Base-by-base conservation (phyloP, 768 basidiomycete genomes). In the Crucibulum laeve region DNA sequence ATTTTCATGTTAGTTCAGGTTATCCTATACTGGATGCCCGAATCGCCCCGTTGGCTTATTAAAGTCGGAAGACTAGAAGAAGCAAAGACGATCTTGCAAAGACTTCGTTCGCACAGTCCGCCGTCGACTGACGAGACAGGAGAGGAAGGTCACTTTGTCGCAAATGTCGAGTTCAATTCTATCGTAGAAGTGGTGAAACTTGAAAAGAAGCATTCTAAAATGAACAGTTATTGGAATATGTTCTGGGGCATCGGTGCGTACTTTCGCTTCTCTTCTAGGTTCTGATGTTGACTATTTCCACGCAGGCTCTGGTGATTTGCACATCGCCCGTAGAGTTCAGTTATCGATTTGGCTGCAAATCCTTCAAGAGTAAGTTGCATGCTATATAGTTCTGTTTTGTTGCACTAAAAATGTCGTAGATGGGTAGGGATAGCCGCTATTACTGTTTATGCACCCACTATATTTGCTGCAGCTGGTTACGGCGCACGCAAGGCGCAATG, bases 341-440 rank as follows among this genome's bases (percentile, higher is more conserved):
- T 50, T 72, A 17, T 67, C 67, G 4, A 55, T 72, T 41, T 72
- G 70, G 70, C 53, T 72, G 25, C 70, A 72, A 47, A 72, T 72
- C 34, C 54, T 72, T 5, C 70, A 72, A 48, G 70, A 70, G 65
- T 68, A 44, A 13, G 61, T 56, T 30, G 2, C 7, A 28, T 39
- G 14, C 18, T 48, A 32, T 22, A 17, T 32, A 40, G 30, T 36
- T 22, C 26, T 4, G 11, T 37, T 11, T 19, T 32, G 33, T 13
- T 15, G 19, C 18, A 11, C 22, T 4, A 13, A 10, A 26, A 18
- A 15, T 5, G 4, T 37, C 8, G 4, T 37, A 67, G 65, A 53
- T 71, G 70, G 70, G 64, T 68, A 14, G 70, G 70, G 8, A 70
- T 72, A 25, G 68, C 70, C 24, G 69, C 70, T 4, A 69, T 72